These are phyloP conservation scores for Hygrocybe coccinea DNA, from an alignment of 768 basidiomycete species.

Conservation along the genomic window DNA sequence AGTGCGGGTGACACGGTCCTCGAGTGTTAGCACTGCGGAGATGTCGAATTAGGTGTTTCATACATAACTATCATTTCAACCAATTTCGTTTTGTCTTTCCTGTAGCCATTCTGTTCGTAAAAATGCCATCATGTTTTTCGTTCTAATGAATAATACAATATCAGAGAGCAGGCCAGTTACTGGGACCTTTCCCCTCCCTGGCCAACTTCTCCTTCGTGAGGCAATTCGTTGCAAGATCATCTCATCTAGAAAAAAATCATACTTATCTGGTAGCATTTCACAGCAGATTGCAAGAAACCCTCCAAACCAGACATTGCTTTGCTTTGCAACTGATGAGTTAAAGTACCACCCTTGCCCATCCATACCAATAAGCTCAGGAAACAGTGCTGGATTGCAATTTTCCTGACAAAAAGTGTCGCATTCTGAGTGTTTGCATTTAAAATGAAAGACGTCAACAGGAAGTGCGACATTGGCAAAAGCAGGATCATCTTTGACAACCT, in stretches of 20 bases:
- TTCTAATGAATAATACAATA: too few relatives aligned
- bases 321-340: constrained; percentile 34
- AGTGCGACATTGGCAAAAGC: constrained; percentile 14
- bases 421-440: constrained; percentile 14
- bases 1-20: too few relatives aligned
- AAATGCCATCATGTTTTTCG: too few relatives aligned
- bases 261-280: constrained; percentile 27
- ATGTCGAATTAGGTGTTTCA: too few relatives aligned
- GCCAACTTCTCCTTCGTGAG: too few relatives aligned
- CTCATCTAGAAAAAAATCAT: constrained; percentile 36
- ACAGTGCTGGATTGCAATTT: constrained; percentile 13
- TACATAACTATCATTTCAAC: too few relatives aligned
- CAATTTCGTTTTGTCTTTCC: too few relatives aligned
- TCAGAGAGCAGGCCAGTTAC: too few relatives aligned
- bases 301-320: constrained; percentile 33
- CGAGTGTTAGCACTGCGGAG: too few relatives aligned
- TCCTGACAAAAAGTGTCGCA: constrained; percentile 15
- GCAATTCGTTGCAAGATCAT: constrained; percentile 22
- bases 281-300: constrained; percentile 28
- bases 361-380: constrained; percentile 13
- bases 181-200: too few relatives aligned
- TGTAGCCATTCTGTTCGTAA: too few relatives aligned
- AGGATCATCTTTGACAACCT: constrained; percentile 13
- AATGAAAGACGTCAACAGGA: constrained; percentile 17
- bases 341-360: constrained; percentile 26